These are phyloP conservation scores for Candida nemodendra DNA, from an alignment of 805 yeast species.

Conservation along the genomic window DNA sequence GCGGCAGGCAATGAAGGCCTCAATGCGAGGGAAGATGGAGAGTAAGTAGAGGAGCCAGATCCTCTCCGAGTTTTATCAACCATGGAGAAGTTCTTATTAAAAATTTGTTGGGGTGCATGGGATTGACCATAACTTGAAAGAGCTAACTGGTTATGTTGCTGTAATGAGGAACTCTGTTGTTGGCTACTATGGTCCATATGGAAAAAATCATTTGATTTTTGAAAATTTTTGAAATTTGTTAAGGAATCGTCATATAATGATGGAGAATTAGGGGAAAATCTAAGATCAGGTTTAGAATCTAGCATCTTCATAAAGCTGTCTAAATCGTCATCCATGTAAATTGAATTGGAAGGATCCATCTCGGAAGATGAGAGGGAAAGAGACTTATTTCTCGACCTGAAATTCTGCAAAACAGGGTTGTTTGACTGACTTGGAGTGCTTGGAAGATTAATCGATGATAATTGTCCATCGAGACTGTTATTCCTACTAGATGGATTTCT, in stretches of 20 bases:
- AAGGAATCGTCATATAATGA: slow-evolving; percentile 29
- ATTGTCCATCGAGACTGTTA: slow-evolving; percentile 30
- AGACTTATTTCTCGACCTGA: slow-evolving; percentile 24
- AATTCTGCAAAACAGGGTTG: slow-evolving; percentile 26
- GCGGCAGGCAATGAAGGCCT: slow-evolving; percentile 19
- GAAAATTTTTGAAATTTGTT: slow-evolving; percentile 28
- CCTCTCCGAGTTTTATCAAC: slow-evolving; percentile 16
- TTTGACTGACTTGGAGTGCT: slow-evolving; percentile 15
- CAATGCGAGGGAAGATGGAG: slow-evolving; percentile 24
- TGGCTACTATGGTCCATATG: slow-evolving; percentile 8
- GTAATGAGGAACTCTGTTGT: background rate
- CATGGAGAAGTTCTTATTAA: slow-evolving; percentile 17
- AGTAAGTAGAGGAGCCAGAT: slow-evolving; percentile 25
- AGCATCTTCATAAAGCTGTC: slow-evolving; percentile 35
- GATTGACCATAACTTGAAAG: slow-evolving; percentile 7
- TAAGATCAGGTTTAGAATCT: slow-evolving; percentile 37
- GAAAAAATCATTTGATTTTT: slow-evolving; percentile 28
- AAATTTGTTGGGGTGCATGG: slow-evolving; percentile 5
- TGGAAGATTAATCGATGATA: slow-evolving; percentile 7
- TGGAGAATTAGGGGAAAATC: slow-evolving; percentile 29
- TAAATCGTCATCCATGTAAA: slow-evolving; percentile 33
- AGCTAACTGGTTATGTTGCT: slow-evolving; percentile 9
- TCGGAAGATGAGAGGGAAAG: slow-evolving; percentile 26
- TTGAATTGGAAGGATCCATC: slow-evolving; percentile 26
- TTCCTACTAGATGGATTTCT: slow-evolving; percentile 27